Evolutionary conservation across 495 filamentous ascomycete species (phyloP).

Genomic region (Talaromyces wortmannii): DNA sequence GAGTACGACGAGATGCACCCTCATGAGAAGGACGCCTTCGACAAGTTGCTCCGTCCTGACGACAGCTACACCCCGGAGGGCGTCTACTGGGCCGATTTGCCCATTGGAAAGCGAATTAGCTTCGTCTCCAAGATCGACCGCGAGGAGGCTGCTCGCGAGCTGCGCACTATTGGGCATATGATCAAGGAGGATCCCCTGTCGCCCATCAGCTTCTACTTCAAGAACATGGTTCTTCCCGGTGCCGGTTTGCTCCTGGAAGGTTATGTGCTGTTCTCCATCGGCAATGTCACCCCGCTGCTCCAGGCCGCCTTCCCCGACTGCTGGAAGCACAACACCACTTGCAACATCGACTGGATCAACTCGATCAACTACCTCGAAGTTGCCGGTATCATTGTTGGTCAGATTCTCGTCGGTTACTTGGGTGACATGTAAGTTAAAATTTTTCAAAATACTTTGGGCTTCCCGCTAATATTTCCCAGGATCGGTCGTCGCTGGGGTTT

Average conservation of each 20-base stretch:
- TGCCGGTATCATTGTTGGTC: constrained; percentile 81
- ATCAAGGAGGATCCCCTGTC: constrained; percentile 72
- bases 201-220: constrained; percentile 74
- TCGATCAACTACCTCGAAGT: constrained; percentile 82
- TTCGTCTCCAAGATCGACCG: constrained; percentile 68
- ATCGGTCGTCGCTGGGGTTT: constrained; percentile 85
- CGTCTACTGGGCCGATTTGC: constrained; percentile 83
- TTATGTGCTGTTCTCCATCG: constrained; percentile 92
- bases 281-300: constrained; percentile 76
- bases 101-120: constrained; percentile 51
- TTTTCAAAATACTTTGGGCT: background rate
- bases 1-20: constrained; percentile 49
- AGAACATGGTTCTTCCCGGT: constrained; percentile 82
- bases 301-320: constrained; percentile 59
- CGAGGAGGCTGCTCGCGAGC: constrained; percentile 56
- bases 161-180: constrained; percentile 64
- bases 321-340: constrained; percentile 60
- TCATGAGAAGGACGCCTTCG: constrained; percentile 65
- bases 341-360: constrained; percentile 66
- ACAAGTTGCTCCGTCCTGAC: constrained; percentile 67
- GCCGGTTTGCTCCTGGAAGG: constrained; percentile 83
- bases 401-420: constrained; percentile 64
- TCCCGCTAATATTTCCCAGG: constrained; percentile 28
- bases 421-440: constrained; percentile 43
- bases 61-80: constrained; percentile 77